Percentiles rank a stretch among this genome's conserved stretches.
Conservation (phyloP, 148 eudicot genomes). For the Pharnaceum exiguum region DNA sequence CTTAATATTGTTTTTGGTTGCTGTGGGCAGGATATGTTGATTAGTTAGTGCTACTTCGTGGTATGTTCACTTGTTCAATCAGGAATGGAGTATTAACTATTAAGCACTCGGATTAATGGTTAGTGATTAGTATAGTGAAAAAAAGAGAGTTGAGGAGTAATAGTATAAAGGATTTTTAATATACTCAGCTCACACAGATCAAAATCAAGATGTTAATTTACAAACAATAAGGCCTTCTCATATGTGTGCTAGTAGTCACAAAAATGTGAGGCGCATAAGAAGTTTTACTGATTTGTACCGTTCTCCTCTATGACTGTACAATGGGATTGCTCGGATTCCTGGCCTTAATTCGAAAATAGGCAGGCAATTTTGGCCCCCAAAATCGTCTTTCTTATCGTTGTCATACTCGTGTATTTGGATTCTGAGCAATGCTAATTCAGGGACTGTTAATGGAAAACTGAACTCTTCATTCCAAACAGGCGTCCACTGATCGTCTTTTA, state of each 20-base stretch:
- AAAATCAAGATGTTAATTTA: no score
- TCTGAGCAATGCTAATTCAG: slow-evolving; percentile 57
- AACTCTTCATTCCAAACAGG: slow-evolving; percentile 64
- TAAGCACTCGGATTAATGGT: no score
- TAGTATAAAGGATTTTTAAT: no score
- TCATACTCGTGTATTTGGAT: slow-evolving; percentile 53
- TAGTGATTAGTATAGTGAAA: no score
- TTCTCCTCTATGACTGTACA: slow-evolving; percentile 36
- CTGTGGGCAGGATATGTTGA: no score
- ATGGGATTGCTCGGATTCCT: slow-evolving; percentile 52
- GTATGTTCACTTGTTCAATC: no score
- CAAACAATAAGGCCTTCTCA: no score
- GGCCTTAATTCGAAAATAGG: slow-evolving; percentile 46
- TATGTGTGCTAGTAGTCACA: slow-evolving; percentile 9
- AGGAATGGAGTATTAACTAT: no score
- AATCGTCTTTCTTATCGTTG: slow-evolving; percentile 37
- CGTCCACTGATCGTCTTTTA: slow-evolving; percentile 54
- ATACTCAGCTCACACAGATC: no score
- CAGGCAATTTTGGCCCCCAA: slow-evolving; percentile 62
- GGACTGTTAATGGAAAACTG: slow-evolving; percentile 43
- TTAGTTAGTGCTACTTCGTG: no score
- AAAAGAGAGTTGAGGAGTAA: no score
- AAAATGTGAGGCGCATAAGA: slow-evolving; percentile 39
- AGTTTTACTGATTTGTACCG: slow-evolving; percentile 42
- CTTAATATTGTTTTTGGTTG: no score